phyloP scores from a whole-genome alignment of 306 rosid genomes.

The Pueraria montana region DNA sequence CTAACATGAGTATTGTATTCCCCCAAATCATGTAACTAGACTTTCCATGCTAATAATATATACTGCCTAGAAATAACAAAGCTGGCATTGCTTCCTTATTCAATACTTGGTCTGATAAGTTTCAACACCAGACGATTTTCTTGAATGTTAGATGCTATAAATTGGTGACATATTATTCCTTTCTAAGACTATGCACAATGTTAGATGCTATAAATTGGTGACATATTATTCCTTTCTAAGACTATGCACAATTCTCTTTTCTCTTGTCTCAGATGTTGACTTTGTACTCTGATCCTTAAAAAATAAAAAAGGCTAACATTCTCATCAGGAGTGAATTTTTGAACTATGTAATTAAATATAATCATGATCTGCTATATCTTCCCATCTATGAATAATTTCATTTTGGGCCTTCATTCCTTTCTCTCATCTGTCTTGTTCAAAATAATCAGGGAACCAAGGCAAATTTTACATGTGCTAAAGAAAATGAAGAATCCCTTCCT shows the following conservation, averaged over 20 bases:
- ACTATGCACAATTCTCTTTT: neutral
- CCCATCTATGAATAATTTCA: conserved; percentile 3
- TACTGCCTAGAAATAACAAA: neutral
- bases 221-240: conserved; percentile 8
- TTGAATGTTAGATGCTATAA: conserved; percentile 11
- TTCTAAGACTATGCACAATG: neutral
- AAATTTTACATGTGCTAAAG: conserved; percentile 57
- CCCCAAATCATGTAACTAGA: conserved; percentile 3
- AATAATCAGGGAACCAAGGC: conserved; percentile 73
- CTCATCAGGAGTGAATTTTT: neutral
- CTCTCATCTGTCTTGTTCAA: conserved; percentile 40
- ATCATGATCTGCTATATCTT: neutral
- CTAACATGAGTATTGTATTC: neutral
- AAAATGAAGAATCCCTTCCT: conserved; percentile 58
- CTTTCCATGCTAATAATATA: neutral
- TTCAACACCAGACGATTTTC: neutral
- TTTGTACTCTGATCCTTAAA: neutral
- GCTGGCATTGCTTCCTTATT: conserved; percentile 14
- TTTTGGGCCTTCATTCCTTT: neutral
- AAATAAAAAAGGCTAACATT: neutral
- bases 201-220: conserved; percentile 6
- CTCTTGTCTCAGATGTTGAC: neutral
- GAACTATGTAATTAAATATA: conserved; percentile 5
- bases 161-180: conserved; percentile 1
- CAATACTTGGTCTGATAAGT: neutral